A percentile compares a stretch with the other conserved stretches of the same genome.
These are phyloP conservation scores for Cunninghamia lanceolata DNA, from an alignment of 75 land plant genomes.

Conservation along the genomic window DNA sequence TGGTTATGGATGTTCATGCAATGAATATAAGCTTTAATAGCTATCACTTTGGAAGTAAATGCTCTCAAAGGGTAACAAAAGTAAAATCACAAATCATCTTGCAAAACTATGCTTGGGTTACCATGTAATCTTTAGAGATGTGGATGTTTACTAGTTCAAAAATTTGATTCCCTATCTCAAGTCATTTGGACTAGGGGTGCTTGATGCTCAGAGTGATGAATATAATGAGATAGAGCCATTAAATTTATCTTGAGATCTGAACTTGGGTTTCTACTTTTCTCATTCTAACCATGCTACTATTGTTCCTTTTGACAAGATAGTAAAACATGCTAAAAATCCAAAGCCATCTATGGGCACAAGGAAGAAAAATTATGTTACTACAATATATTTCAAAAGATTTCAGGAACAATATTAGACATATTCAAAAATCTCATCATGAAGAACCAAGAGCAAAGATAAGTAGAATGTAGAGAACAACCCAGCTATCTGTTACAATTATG, in stretches of 20 bases:
- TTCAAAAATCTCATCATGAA: too few species aligned
- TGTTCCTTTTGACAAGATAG: slow-evolving; percentile 69
- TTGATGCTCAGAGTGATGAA: slow-evolving; percentile 85
- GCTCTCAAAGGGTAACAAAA: slow-evolving; percentile 88
- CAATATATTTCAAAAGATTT: too few species aligned
- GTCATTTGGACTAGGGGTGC: slow-evolving; percentile 63
- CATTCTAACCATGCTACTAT: slow-evolving; percentile 67
- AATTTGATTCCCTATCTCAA: slow-evolving; percentile 67
- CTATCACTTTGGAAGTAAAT: slow-evolving; percentile 92
- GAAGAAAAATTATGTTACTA: too few species aligned
- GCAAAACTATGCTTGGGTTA: slow-evolving; percentile 67
- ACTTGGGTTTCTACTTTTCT: slow-evolving; percentile 91
- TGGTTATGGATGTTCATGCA: slow-evolving; percentile 42
- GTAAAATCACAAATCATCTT: slow-evolving; percentile 82
- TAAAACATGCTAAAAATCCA: slow-evolving; percentile 88
- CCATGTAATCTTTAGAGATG: slow-evolving; percentile 90
- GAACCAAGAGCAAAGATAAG: too few species aligned
- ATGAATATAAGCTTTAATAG: slow-evolving; percentile 76
- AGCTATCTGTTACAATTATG: too few species aligned
- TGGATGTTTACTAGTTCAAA: slow-evolving; percentile 91
- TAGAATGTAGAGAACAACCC: too few species aligned
- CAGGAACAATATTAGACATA: too few species aligned
- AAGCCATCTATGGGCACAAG: too few species aligned
- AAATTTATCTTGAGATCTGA: slow-evolving; percentile 73
- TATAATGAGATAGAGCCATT: slow-evolving; percentile 75